These are phyloP conservation scores for Eutrema yunnanense DNA, from an alignment of 345 rosid genomes.

Conservation along the genomic window DNA sequence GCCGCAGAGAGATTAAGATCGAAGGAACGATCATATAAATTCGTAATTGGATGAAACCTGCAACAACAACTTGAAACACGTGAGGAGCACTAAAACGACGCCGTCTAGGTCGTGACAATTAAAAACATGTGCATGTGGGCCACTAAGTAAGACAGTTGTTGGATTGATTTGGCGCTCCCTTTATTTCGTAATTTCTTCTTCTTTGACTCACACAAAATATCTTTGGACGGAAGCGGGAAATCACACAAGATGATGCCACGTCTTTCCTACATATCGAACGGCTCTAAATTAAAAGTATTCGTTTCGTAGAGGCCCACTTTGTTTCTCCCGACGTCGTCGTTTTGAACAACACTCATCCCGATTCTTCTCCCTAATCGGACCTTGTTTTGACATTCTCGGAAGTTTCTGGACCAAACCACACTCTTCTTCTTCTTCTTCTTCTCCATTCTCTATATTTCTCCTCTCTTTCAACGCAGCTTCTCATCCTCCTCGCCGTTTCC, in stretches of 20 bases:
- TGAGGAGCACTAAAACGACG: conserved; percentile 28
- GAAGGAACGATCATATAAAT: neutral
- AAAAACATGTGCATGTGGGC: conserved; percentile 17
- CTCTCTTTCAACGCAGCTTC: neutral
- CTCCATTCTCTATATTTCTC: conserved; percentile 19
- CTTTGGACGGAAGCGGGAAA: conserved; percentile 5
- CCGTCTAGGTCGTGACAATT: conserved; percentile 11
- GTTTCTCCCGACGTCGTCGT: neutral
- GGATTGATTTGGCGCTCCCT: conserved; percentile 10
- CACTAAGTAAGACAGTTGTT: conserved; percentile 26
- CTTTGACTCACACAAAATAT: conserved; percentile 14
- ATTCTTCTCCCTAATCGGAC: neutral
- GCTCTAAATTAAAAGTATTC: neutral
- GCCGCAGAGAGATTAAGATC: conserved; percentile 6
- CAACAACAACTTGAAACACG: conserved; percentile 13
- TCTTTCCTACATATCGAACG: conserved; percentile 10
- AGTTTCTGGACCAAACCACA: conserved; percentile 19
- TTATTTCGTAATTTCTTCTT: conserved; percentile 15
- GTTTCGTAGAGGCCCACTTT: conserved; percentile 21
- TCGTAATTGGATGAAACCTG: neutral
- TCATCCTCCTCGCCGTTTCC: neutral
- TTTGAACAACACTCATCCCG: neutral
- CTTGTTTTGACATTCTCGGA: conserved; percentile 8
- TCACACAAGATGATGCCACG: conserved; percentile 1
- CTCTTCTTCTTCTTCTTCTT: conserved; percentile 28